phyloP scores from a whole-genome alignment of 768 basidiomycete genomes.

The Kwoniella heveanensis region DNA sequence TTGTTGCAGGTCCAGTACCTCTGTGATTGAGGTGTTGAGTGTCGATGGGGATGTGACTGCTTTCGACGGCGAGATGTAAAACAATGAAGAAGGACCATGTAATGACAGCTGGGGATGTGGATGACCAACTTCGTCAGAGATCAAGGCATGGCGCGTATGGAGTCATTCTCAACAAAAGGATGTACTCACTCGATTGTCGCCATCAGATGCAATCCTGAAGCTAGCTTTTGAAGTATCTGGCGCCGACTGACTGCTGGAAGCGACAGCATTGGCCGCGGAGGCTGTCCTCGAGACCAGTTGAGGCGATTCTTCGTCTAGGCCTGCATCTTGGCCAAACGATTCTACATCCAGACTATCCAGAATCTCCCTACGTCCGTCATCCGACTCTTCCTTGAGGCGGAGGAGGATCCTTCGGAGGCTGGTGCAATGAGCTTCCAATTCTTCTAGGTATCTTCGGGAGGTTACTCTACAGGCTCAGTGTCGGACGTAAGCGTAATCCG shows the following conservation, averaged over 20 bases:
- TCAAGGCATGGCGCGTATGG: too few species aligned
- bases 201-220: not conserved
- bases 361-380: not conserved
- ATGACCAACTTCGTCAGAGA: not conserved
- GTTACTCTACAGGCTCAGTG: too few species aligned
- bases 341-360: not conserved
- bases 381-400: not conserved
- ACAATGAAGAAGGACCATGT: not conserved
- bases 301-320: not conserved
- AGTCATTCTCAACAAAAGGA: too few species aligned
- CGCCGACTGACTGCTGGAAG: not conserved
- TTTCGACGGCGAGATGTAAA: not conserved
- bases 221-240: not conserved
- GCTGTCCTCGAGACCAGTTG: not conserved
- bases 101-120: not conserved
- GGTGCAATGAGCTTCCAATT: not conserved
- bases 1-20: not conserved
- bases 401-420: not conserved
- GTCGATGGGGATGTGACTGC: not conserved
- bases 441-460: not conserved
- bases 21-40: not conserved
- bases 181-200: not conserved
- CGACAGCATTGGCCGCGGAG: not conserved
- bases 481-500: too few species aligned
- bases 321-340: not conserved